Evolutionary conservation across 2,329 filamentous ascomycete species (phyloP).

Genomic region (Cytospora piceae): DNA sequence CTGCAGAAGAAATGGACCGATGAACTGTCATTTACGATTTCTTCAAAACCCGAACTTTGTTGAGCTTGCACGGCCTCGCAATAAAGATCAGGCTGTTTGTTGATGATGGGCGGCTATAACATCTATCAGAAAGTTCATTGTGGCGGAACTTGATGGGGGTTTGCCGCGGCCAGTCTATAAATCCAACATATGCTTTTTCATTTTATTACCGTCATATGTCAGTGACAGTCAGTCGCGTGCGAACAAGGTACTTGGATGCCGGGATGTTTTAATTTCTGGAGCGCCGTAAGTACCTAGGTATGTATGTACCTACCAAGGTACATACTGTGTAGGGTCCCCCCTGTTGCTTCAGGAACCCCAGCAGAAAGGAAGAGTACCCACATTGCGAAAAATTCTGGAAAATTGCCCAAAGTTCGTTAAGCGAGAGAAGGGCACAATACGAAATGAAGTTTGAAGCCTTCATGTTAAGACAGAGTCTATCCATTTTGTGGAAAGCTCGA

Average conservation of each 20-base stretch:
- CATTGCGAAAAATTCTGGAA: conserved; percentile 28
- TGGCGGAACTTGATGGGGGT: neutral
- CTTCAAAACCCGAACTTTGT: neutral
- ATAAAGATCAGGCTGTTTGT: neutral
- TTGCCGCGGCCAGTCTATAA: neutral
- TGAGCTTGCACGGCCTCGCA: conserved; percentile 3
- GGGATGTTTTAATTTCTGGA: conserved; percentile 9
- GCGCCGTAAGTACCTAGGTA: neutral
- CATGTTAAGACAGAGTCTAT: neutral
- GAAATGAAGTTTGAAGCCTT: conserved; percentile 22
- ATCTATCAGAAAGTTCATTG: neutral
- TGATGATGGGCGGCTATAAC: neutral
- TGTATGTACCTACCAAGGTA: neutral
- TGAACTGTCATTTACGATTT: conserved; percentile 19
- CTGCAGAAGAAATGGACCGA: conserved; percentile 2
- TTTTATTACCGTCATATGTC: neutral
- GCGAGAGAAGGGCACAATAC: conserved; percentile 25
- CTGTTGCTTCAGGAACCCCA: conserved; percentile 15
- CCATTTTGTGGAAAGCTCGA: neutral
- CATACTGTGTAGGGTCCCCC: conserved; percentile 12
- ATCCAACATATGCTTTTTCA: neutral
- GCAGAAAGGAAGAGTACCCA: conserved; percentile 11
- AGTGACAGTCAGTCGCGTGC: conserved; percentile 23
- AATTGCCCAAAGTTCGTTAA: conserved; percentile 28
- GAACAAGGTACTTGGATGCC: conserved; percentile 8